phyloP scores from a whole-genome alignment of 345 rosid species.

The Luvunga scandens region DNA sequence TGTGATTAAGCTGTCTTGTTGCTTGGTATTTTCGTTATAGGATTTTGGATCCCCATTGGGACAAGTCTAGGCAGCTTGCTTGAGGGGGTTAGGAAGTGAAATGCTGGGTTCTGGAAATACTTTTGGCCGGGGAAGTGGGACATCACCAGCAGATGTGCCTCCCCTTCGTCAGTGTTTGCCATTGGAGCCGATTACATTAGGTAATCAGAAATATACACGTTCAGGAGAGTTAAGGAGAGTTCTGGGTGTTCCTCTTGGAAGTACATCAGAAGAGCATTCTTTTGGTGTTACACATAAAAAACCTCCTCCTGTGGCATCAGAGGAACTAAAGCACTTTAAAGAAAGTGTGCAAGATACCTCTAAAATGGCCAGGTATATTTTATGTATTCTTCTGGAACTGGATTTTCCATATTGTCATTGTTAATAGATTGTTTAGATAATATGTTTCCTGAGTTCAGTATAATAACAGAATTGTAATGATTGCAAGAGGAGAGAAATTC shows the following conservation, averaged over 20 bases:
- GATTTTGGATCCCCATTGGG: neutral
- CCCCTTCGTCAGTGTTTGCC: conserved; percentile 58
- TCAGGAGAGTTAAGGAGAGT: conserved; percentile 77
- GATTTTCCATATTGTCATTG: neutral
- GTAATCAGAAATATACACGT: conserved; percentile 60
- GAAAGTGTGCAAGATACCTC: conserved; percentile 81
- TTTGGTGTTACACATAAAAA: conserved; percentile 57
- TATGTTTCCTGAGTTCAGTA: neutral
- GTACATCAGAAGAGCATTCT: conserved; percentile 59
- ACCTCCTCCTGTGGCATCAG: conserved; percentile 64
- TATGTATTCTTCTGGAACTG: conserved; percentile 5
- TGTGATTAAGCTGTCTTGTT: neutral
- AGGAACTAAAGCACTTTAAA: conserved; percentile 83
- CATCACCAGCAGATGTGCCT: conserved; percentile 57
- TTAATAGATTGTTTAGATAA: neutral
- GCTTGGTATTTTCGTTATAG: neutral
- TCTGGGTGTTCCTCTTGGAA: conserved; percentile 63
- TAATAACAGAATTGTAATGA: neutral
- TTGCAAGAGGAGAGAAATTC: neutral
- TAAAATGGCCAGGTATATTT: conserved; percentile 72
- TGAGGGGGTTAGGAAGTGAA: conserved; percentile 26
- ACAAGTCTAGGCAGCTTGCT: conserved; percentile 14
- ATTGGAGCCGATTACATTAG: conserved; percentile 78
- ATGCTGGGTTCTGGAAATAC: conserved; percentile 62
- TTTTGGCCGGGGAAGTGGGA: conserved; percentile 47